Base-by-base conservation (phyloP, 441 rosid genomes). In the Caryocar brasiliense region DNA sequence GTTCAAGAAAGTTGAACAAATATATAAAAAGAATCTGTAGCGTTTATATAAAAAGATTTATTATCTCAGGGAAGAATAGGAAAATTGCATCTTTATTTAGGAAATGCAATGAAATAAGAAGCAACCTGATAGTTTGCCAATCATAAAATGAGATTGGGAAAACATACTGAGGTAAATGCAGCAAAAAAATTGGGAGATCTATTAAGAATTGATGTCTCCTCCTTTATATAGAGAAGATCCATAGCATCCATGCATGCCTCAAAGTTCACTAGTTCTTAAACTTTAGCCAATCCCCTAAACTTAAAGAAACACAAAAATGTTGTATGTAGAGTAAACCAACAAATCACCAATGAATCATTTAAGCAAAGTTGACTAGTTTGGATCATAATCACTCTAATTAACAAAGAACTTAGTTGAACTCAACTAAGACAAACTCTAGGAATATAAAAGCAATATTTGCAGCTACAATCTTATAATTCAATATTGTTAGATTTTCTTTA, bases 151-250 rank as follows among this genome's bases (percentile, higher is more conserved):
- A 29, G 20, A 28, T 17, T n/a, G 44, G 12, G 15, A 57, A 49
- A 27, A 70, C 72, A 58, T 69, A 61, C 95, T 86, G 85, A 67
- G 70, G 73, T 68, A 48, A 93, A 75, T 46, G 88, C 86, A 67
- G 88, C 91, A 58, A 89, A 71, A 55, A 75, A 63, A 48, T 51
- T 48, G 35, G 95, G 74, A 68, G 82, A 77, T 39, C 50, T 40
- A 29, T 71, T 72, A 36, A 80, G 75, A 57, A 57, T 37, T 14
- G 77, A 59, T n/a, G 78, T 73, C 46, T 81, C 85, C 70, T 85
- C 80, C 60, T 65, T 84, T 60, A 81, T 88, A 40, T 81, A 80
- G 35, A 85, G 88, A 74, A 89, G 91, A 74, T 89, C 97, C 86
- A 85, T 79, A 64, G 83, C 47, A 59, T 85, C 83, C 88, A 80